phyloP scores from a whole-genome alignment of 208 protist species.

The Leishmania turanica region DNA sequence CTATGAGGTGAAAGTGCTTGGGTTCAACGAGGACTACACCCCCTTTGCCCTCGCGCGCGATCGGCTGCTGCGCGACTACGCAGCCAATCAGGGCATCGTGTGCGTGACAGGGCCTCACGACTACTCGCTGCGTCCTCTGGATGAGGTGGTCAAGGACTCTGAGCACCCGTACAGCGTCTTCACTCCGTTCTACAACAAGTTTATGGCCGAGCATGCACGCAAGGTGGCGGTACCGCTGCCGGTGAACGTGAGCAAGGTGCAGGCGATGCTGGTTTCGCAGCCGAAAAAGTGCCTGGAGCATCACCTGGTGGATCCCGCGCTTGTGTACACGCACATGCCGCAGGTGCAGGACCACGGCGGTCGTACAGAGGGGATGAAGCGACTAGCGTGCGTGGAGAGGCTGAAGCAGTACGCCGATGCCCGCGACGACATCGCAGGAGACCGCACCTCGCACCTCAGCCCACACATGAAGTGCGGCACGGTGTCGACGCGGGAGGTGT shows the following conservation, averaged over 20 bases:
- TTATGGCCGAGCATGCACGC: conserved; percentile 44
- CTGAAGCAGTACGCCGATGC: conserved; percentile 43
- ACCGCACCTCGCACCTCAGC: conserved; percentile 73
- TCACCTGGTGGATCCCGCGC: conserved; percentile 26
- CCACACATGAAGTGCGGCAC: conserved; percentile 84
- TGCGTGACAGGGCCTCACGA: conserved; percentile 44
- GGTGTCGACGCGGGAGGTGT: conserved; percentile 69
- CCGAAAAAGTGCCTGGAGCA: conserved; percentile 22
- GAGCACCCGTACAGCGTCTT: conserved; percentile 74
- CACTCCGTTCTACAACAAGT: conserved; percentile 68
- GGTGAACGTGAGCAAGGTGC: conserved; percentile 22
- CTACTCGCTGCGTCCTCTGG: conserved; percentile 61
- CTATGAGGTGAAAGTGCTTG: conserved; percentile 50
- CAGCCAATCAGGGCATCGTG: conserved; percentile 28
- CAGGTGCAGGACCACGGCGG: conserved; percentile 50
- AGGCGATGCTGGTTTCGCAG: conserved; percentile 28
- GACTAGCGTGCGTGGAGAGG: conserved; percentile 30
- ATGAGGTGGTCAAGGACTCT: conserved; percentile 35
- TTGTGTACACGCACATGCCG: conserved; percentile 28
- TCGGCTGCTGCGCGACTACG: conserved; percentile 42
- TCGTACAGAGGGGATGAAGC: conserved; percentile 41
- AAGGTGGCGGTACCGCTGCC: conserved; percentile 30
- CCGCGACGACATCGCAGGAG: conserved; percentile 54
- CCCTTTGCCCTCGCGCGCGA: conserved; percentile 70
- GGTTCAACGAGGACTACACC: conserved; percentile 78